These are phyloP conservation scores for Cyclotella cryptica DNA, from an alignment of 108 stramenopile genomes.

Conservation along the genomic window DNA sequence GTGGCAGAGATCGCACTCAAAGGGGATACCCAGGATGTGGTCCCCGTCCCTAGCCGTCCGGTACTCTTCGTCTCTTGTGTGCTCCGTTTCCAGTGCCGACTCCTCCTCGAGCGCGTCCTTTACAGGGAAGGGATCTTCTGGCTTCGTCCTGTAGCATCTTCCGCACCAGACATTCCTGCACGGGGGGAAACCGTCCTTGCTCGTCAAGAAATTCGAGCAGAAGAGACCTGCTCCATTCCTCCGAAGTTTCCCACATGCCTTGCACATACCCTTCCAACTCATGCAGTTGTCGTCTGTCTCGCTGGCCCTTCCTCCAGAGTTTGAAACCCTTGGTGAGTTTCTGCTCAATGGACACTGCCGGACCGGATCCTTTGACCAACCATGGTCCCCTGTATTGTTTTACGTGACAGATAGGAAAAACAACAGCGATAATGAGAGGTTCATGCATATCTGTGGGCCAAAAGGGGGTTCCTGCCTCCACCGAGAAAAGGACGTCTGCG, in stretches of 20 bases:
- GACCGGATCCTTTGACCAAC: neutral
- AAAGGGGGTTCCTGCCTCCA: constrained; percentile 14
- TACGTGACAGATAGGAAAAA: neutral
- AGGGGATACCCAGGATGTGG: neutral
- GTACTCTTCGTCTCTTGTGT: neutral
- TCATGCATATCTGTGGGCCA: constrained; percentile 10
- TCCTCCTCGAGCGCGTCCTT: neutral
- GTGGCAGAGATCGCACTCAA: too few relatives aligned
- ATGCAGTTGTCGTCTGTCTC: too few relatives aligned
- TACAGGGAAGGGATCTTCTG: too few relatives aligned
- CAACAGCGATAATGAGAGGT: constrained; percentile 6
- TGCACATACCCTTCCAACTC: too few relatives aligned
- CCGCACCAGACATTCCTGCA: too few relatives aligned
- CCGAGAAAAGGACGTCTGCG: neutral
- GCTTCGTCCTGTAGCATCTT: too few relatives aligned
- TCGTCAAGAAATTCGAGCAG: too few relatives aligned
- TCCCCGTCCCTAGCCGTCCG: neutral
- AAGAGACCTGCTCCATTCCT: too few relatives aligned
- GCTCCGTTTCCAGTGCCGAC: neutral
- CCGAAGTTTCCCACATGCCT: too few relatives aligned
- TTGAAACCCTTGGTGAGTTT: neutral
- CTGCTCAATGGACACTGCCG: neutral
- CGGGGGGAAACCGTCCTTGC: too few relatives aligned
- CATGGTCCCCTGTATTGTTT: neutral
- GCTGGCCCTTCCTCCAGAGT: neutral